A percentile compares a stretch with the other conserved stretches of the same genome.
Conservation (phyloP, 305 asterid species). For the Ilex paraguariensis region DNA sequence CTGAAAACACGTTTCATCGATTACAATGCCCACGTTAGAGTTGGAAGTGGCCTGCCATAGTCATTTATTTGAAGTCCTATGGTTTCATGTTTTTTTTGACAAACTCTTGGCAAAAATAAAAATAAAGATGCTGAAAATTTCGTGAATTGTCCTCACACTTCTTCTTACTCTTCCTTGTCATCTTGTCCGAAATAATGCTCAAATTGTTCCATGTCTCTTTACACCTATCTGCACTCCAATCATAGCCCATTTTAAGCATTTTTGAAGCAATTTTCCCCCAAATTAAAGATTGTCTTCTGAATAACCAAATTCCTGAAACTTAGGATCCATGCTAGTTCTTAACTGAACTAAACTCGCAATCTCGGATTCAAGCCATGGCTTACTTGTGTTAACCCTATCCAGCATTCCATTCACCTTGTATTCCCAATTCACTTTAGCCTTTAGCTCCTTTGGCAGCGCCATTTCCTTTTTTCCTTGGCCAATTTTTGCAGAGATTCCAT, state of each 20-base stretch:
- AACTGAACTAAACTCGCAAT: conserved; percentile 24
- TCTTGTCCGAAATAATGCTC: neutral
- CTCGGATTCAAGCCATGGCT: conserved; percentile 48
- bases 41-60: neutral
- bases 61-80: neutral
- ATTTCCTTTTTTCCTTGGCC: conserved; percentile 22
- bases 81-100: neutral
- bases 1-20: too few relatives aligned
- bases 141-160: conserved; percentile 35
- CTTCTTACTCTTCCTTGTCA: neutral
- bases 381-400: conserved; percentile 14
- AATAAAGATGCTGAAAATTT: conserved; percentile 1
- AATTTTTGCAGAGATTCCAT: conserved; percentile 59
- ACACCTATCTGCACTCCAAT: neutral
- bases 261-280: neutral
- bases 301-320: conserved; percentile 18
- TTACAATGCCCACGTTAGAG: too few relatives aligned
- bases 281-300: neutral
- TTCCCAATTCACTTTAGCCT: conserved; percentile 16
- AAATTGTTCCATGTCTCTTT: neutral
- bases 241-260: neutral
- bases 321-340: conserved; percentile 31
- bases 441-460: conserved; percentile 17
- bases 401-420: conserved; percentile 29
- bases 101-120: neutral